Conservation (phyloP, 164 flowering plant genomes). For the Aristolochia californica region DNA sequence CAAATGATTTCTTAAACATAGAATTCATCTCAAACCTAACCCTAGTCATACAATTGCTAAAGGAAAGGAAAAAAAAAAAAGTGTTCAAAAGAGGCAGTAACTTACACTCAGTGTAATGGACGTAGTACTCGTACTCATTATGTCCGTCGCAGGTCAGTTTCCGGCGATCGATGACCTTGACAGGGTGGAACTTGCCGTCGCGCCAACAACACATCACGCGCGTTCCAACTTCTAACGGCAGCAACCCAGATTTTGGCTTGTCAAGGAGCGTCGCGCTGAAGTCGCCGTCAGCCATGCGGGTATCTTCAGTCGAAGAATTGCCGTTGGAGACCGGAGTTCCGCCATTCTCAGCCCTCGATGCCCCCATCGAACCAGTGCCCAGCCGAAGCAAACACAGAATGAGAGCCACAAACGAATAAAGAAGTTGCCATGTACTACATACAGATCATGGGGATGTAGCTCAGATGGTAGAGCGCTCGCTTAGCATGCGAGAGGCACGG, state of each 20-base stretch:
- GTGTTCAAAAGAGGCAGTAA: neutral
- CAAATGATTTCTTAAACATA: too few species aligned
- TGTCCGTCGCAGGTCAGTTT: conserved; percentile 23
- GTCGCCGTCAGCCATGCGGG: neutral
- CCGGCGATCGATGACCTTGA: conserved; percentile 90
- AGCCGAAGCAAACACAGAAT: too few species aligned
- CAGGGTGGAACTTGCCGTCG: conserved; percentile 80
- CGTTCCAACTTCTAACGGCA: conserved; percentile 86
- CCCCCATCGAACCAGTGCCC: conserved; percentile 40
- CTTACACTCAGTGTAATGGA: conserved; percentile 91
- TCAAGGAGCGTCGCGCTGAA: conserved; percentile 18
- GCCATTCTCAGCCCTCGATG: conserved; percentile 28
- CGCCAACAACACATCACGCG: conserved; percentile 97
- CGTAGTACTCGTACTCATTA: conserved; percentile 85
- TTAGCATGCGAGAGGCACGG: conserved; percentile 96
- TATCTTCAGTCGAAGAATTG: conserved; percentile 5
- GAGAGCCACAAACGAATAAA: too few species aligned
- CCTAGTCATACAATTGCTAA: conserved; percentile 1
- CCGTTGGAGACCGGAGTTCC: conserved; percentile 17
- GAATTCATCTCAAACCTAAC: too few species aligned
- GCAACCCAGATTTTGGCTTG: conserved; percentile 35
- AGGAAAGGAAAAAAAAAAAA: too few species aligned
- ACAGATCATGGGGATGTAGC: conserved; percentile 95
- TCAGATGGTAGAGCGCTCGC: conserved; percentile 99
- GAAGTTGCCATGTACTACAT: too few species aligned